These are phyloP conservation scores for Pyrenophora graminea DNA, from an alignment of 2,329 filamentous ascomycete genomes.

Conservation along the genomic window DNA sequence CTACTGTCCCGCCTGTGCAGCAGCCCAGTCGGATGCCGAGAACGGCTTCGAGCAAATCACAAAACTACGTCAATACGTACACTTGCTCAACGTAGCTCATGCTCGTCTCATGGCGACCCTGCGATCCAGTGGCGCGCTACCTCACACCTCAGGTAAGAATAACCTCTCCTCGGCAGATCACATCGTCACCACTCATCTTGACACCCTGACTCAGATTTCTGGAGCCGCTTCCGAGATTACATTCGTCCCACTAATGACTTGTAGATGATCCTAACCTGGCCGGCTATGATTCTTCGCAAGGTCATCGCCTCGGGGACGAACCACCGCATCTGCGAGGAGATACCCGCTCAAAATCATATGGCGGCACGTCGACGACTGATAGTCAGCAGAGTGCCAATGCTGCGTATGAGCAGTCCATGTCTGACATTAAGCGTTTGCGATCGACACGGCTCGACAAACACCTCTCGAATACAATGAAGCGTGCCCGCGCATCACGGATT, in stretches of 20 bases:
- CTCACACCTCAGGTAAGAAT: conserved; percentile 66
- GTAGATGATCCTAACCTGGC: conserved; percentile 70
- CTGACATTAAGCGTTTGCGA: conserved; percentile 87
- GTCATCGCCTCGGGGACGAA: conserved; percentile 59
- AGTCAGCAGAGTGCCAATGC: conserved; percentile 58
- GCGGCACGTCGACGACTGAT: conserved; percentile 62
- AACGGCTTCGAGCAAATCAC: conserved; percentile 75
- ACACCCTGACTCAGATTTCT: conserved; percentile 37
- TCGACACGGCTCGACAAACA: conserved; percentile 95
- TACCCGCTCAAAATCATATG: conserved; percentile 74
- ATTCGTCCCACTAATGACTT: conserved; percentile 37
- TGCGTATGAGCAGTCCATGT: conserved; percentile 92
- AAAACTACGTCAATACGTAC: conserved; percentile 92
- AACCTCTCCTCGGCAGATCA: conserved; percentile 17
- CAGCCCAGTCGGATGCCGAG: conserved; percentile 60
- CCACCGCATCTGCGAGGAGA: conserved; percentile 65
- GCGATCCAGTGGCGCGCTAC: conserved; percentile 78
- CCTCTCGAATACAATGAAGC: conserved; percentile 88
- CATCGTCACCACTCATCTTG: conserved; percentile 37
- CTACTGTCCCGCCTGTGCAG: conserved; percentile 71
- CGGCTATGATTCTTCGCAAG: conserved; percentile 69
- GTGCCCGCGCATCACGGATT: conserved; percentile 86
- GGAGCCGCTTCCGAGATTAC: conserved; percentile 36
- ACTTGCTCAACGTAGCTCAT: conserved; percentile 86
- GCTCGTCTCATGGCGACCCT: conserved; percentile 87